phyloP scores from a whole-genome alignment of 73 alveolate species.

The Paramecium caudatum region DNA sequence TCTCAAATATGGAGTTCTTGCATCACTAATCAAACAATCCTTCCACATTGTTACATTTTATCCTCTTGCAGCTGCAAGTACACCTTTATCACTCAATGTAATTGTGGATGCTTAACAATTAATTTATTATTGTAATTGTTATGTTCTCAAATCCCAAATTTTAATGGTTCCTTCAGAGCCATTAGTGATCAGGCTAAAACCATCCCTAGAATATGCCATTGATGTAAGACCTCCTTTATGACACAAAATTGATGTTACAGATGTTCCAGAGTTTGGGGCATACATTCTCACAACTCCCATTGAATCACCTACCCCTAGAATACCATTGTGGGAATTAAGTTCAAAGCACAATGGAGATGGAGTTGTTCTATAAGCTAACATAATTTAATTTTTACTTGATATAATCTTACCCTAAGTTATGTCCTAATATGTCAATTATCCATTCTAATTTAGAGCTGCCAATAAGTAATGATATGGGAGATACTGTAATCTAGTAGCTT shows the following conservation, averaged over 20 bases:
- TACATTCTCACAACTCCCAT: constrained; percentile 95
- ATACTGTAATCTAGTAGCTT: constrained; percentile 90
- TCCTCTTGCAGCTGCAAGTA: constrained; percentile 87
- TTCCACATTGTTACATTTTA: constrained; percentile 92
- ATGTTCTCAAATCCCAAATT: constrained; percentile 96
- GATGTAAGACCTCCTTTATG: constrained; percentile 94
- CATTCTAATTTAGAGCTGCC: constrained; percentile 86
- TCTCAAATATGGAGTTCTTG: constrained; percentile 95
- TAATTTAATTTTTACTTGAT: constrained; percentile 55
- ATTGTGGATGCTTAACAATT: constrained; percentile 82
- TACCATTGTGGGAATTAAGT: constrained; percentile 90
- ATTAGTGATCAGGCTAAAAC: constrained; percentile 91
- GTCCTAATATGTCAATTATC: constrained; percentile 92
- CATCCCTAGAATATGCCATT: constrained; percentile 84
- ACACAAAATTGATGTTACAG: constrained; percentile 91
- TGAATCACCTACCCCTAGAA: constrained; percentile 91
- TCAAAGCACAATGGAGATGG: constrained; percentile 80
- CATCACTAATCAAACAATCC: constrained; percentile 85
- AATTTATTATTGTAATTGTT: constrained; percentile 86
- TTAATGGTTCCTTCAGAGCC: constrained; percentile 96
- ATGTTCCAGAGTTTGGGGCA: constrained; percentile 96
- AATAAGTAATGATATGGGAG: constrained; percentile 96
- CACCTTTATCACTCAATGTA: constrained; percentile 89
- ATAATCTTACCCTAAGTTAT: constrained; percentile 93
- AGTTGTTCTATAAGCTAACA: neutral